Percentiles rank a stretch among this genome's conserved stretches.
These are phyloP conservation scores for Prasinococcaceae sp. DNA, from an alignment of 139 green algal genomes.

Conservation along the genomic window DNA sequence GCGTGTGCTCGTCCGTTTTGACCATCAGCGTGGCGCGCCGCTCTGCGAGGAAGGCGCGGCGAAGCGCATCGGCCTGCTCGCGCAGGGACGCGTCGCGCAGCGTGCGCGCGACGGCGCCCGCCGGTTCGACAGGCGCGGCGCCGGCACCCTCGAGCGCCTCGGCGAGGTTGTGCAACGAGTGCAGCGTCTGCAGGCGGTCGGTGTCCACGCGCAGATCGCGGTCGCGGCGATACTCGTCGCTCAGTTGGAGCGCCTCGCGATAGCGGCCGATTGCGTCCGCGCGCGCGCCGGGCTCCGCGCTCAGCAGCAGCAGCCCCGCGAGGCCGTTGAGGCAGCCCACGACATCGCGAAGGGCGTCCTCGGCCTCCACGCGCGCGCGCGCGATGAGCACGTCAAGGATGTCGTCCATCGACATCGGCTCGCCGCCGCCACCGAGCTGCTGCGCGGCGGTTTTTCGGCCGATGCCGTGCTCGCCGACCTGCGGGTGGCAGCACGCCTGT, in stretches of 20 bases:
- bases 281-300: constrained; percentile 25
- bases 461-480: constrained; percentile 41
- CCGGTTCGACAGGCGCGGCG: neutral
- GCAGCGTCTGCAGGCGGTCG: constrained; percentile 70
- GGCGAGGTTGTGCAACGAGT: constrained; percentile 69
- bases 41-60: no score
- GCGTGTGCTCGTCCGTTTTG: no score
- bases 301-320: constrained; percentile 47
- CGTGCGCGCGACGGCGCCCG: no score
- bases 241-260: constrained; percentile 37
- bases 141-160: neutral
- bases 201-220: constrained; percentile 44
- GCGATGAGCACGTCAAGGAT: constrained; percentile 50
- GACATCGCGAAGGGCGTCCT: constrained; percentile 68
- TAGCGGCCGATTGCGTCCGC: constrained; percentile 44
- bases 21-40: no score
- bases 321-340: constrained; percentile 62
- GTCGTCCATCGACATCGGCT: constrained; percentile 68
- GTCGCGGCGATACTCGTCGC: constrained; percentile 21
- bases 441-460: no score
- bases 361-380: constrained; percentile 60
- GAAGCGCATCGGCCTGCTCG: no score
- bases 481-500: constrained; percentile 81
- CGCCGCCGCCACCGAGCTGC: no score
- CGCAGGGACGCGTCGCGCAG: no score